These are phyloP conservation scores for Ophiostoma sp. DNA, from an alignment of 2,329 filamentous ascomycete species.

Conservation along the genomic window DNA sequence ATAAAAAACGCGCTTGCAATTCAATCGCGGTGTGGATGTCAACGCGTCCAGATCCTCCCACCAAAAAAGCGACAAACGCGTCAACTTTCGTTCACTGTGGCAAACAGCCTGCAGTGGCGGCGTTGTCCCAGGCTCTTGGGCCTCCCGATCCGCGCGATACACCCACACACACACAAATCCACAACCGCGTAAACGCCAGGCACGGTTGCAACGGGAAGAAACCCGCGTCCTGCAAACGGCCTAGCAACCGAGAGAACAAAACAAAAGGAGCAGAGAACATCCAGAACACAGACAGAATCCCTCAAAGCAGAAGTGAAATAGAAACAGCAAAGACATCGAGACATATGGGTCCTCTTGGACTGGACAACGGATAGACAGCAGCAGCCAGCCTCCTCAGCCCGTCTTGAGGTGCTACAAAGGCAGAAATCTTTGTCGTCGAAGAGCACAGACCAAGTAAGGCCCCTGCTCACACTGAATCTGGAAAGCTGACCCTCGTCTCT, in stretches of 20 bases:
- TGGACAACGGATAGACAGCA: background rate
- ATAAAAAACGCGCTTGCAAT: slow-evolving; percentile 7
- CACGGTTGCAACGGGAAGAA: background rate
- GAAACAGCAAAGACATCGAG: background rate
- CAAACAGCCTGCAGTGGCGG: slow-evolving; percentile 20
- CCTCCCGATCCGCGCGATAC: slow-evolving; percentile 2
- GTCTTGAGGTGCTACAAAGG: background rate
- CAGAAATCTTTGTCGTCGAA: background rate
- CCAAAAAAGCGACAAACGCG: slow-evolving; percentile 11
- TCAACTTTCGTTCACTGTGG: slow-evolving; percentile 8
- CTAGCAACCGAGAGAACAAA: background rate
- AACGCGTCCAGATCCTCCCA: slow-evolving; percentile 7
- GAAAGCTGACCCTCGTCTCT: background rate
- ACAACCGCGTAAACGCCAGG: background rate
- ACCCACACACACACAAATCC: no score
- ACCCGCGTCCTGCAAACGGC: background rate
- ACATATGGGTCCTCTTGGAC: no score
- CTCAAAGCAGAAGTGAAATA: no score
- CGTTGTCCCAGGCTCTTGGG: slow-evolving; percentile 13
- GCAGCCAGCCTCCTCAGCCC: slow-evolving; percentile 4
- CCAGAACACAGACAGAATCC: background rate
- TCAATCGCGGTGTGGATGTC: background rate
- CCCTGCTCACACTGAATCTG: background rate
- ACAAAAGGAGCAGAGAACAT: background rate
- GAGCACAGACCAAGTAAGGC: background rate